Evolutionary conservation across 371 early-diverging fungal species (phyloP).

Genomic region (Blakeslea trispora): DNA sequence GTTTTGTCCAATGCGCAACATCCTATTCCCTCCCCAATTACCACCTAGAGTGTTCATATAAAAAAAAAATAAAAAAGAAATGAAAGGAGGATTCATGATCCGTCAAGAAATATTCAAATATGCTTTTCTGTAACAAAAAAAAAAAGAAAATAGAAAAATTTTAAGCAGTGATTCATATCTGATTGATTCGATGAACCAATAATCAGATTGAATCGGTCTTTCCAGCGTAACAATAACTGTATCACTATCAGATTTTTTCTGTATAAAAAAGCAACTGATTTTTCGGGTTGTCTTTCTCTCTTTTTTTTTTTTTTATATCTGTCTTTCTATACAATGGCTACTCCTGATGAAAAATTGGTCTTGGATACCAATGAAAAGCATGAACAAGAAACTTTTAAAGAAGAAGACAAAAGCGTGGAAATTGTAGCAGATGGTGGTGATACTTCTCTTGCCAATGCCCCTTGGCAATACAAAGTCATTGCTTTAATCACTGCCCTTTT

Average conservation of each 20-base stretch:
- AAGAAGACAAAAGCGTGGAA: slow-evolving; percentile 8
- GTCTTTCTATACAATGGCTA: background rate
- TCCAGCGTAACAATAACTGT: background rate
- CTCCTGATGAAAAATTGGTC: slow-evolving; percentile 1
- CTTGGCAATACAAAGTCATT: slow-evolving; percentile 60
- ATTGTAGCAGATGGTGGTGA: too few relatives aligned
- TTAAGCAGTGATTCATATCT: background rate
- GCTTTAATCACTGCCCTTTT: slow-evolving; percentile 66
- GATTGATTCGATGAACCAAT: background rate
- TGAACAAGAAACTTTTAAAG: slow-evolving; percentile 7
- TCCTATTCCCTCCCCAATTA: too few relatives aligned
- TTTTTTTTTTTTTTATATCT: slow-evolving; percentile 2
- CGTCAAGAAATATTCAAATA: too few relatives aligned
- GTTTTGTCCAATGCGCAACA: too few relatives aligned
- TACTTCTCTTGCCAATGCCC: too few relatives aligned
- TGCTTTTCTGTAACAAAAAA: too few relatives aligned
- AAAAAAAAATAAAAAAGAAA: too few relatives aligned
- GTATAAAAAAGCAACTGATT: too few relatives aligned
- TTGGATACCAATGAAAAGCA: slow-evolving; percentile 9
- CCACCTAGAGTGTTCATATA: too few relatives aligned
- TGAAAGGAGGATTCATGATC: too few relatives aligned
- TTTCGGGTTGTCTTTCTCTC: too few relatives aligned
- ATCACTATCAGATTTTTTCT: background rate
- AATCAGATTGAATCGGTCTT: background rate
- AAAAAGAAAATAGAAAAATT: too few relatives aligned